phyloP scores from a whole-genome alignment of 345 rosid species.

The thale cress (Arabidopsis thaliana) region TAIR10.1 NC_003076.8:23995001-23995500 shows the following conservation, averaged over 20 bases:
- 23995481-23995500: constrained; percentile 40
- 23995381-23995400: constrained; percentile 33
- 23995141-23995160: not conserved
- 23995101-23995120: not conserved
- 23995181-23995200: constrained; percentile 48
- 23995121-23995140: not conserved
- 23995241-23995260: constrained; percentile 49
- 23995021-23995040: constrained; percentile 56
- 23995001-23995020: constrained; percentile 44
- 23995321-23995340: constrained; percentile 24
- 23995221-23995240: constrained; percentile 52
- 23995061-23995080: constrained; percentile 46
- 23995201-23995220: constrained; percentile 54
- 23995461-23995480: constrained; percentile 38
- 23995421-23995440: constrained; percentile 53
- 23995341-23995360: constrained; percentile 35
- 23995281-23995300: constrained; percentile 50
- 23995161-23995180: not conserved
- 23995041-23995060: constrained; percentile 47
- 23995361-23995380: constrained; percentile 36
- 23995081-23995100: constrained; percentile 52
- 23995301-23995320: constrained; percentile 45
- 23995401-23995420: constrained; percentile 38
- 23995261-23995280: constrained; percentile 54
- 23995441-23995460: constrained; percentile 58